Percentiles rank a stretch among this genome's conserved stretches.
These are phyloP conservation scores for Apiotrichum sp. DNA, from an alignment of 1,284 basidiomycete species.

Conservation along the genomic window DNA sequence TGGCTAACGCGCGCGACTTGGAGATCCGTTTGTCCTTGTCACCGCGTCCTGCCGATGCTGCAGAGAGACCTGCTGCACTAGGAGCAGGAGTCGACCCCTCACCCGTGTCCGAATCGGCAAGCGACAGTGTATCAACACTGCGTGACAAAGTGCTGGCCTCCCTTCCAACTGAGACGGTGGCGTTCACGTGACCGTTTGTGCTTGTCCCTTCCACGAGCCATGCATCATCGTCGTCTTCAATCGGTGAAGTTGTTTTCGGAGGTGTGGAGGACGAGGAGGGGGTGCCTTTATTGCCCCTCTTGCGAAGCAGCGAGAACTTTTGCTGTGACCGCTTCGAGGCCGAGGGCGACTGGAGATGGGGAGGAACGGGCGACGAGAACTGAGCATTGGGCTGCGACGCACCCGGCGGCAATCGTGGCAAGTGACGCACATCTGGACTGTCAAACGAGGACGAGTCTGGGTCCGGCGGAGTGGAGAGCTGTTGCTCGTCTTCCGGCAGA, in stretches of 20 bases:
- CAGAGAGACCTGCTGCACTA: background rate
- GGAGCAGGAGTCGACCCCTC: background rate
- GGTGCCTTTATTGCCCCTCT: background rate
- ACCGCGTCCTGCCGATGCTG: background rate
- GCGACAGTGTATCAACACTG: constrained; percentile 12
- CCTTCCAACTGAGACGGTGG: constrained; percentile 14
- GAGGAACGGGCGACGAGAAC: background rate
- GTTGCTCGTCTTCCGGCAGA: background rate
- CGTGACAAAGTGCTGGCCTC: constrained; percentile 12
- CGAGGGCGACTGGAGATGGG: background rate
- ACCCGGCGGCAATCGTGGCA: background rate
- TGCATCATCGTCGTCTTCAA: constrained; percentile 30
- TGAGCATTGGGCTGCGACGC: background rate
- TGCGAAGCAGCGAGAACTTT: constrained; percentile 12
- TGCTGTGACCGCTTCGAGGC: constrained; percentile 2
- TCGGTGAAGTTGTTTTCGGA: background rate
- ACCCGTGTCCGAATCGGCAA: constrained; percentile 6
- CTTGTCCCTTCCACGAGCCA: constrained; percentile 33
- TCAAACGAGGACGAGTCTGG: background rate
- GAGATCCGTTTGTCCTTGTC: constrained; percentile 15
- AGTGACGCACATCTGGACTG: background rate
- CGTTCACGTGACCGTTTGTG: constrained; percentile 13
- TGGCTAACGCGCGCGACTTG: constrained; percentile 32
- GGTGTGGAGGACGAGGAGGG: background rate
- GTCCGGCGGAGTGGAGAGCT: background rate